Base-by-base conservation (phyloP, 75 land plant species). In the Sequoiadendron giganteum region DNA sequence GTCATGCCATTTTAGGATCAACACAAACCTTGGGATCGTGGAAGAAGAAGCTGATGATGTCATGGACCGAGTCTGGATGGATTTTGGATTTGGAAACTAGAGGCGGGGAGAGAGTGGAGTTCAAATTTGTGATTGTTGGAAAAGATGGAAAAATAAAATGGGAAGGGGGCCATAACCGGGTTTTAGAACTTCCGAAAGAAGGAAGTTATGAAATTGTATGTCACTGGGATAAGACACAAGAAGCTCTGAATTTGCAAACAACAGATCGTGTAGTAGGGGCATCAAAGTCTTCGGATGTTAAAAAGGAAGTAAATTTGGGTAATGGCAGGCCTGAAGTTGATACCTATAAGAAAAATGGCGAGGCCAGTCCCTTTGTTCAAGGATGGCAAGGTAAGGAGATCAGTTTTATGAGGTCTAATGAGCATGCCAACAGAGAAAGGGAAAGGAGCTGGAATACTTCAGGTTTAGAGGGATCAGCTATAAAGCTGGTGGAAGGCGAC, bases 11-110 rank as follows among this genome's bases (percentile, higher is more conserved):
- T 19, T 45, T 98, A 65, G 99, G 99, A 6, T 98, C 99, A 13
- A 52, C 94, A 18, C 88, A 94, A 78, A 95, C 93, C 88, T 85
- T 95, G 47, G 99, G 99, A 0, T 92, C 95, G 1, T 98, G 99
- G 99, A 93, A 94, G 89, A 93, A 95, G 78, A 80, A 85, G 61
- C 87, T 95, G 30, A 84, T 87, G 21, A 92, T 98, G 96, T 87
- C 89, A 54, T 98, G 99, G 99, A 94, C 95, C 1, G 93, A 93
- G 86, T 89, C 94, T 18, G 99, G 99, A 48, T 98, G 99, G 99
- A 91, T 96, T 8, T 85, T 86, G 72, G 93, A 98, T 39, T 56
- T 97, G 68, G 95, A 98, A 55, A 72, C 93, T 11, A 88, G 86
- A 34, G 91, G 89, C 9, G 94, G 91, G 28, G 93, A 93, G 79